Base-by-base conservation (phyloP, 1,284 basidiomycete species). In the Singerocomus inundabilis region DNA sequence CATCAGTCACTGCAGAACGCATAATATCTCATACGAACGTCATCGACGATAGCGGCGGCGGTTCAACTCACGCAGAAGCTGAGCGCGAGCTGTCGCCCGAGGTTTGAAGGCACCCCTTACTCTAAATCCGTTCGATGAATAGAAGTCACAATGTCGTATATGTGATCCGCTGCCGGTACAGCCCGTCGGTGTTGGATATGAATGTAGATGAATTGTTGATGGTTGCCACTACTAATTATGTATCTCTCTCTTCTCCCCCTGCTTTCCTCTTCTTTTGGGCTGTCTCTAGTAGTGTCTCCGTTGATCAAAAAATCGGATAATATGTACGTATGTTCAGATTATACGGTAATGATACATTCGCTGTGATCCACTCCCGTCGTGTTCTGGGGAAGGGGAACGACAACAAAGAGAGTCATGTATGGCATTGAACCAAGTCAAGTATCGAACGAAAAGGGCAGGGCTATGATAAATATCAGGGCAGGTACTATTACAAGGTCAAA, bases 291-390 rank as follows among this genome's bases (percentile, higher is more conserved):
- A 26, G 28, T 32, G 1, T 29, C 30, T 26, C n/a, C 13, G 5
- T 16, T 1, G 2, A 5, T 39, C 29, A 35, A 37, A 26, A 47
- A 30, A 25, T 5, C 8, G 18, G 25, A 16, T 35, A 53, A 16
- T 57, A 57, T 54, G 48, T 60, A 60, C 43, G 42, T 58, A 49
- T 37, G 31, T 9, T 29, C 40, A 24, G n/a, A 39, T 7, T 36
- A 24, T 63, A 68, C 62, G 61, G 47, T 65, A 55, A 34, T 60
- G 43, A 57, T 68, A 67, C 62, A 68, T 6, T 40, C 18, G 9
- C 31, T 44, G 37, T 51, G 35, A 52, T 58, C 52, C 45, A 47
- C 49, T 46, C 39, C 42, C 32, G 43, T 49, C 44, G 29, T 32
- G 41, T 48, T 36, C 26, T 30, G 39, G 26, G 28, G 13, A n/a